Evolutionary conservation across 257 asterid species (phyloP).

Genomic region (Verbena officinalis): DNA sequence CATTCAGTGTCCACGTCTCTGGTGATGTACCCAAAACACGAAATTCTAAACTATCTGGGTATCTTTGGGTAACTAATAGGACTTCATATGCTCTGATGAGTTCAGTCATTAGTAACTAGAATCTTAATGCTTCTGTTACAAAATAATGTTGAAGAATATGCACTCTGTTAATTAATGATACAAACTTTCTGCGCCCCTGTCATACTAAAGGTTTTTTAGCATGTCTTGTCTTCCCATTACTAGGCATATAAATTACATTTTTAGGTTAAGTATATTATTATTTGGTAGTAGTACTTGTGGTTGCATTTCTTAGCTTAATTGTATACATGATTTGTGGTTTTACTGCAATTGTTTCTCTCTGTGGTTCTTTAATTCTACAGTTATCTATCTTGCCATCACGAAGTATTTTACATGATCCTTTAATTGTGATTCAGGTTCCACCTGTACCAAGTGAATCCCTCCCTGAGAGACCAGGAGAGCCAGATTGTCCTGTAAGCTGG

Average conservation of each 20-base stretch:
- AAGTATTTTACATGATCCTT: conserved; percentile 22
- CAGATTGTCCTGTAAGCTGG: conserved; percentile 93
- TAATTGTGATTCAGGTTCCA: conserved; percentile 65
- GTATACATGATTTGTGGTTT: neutral
- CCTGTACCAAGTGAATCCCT: conserved; percentile 61
- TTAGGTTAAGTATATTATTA: neutral
- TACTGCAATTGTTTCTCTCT: conserved; percentile 16
- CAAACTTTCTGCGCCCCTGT: neutral
- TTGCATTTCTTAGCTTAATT: conserved; percentile 11
- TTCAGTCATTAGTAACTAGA: neutral
- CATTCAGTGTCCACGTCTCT: conserved; percentile 6
- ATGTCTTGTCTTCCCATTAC: conserved; percentile 16
- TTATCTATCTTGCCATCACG: conserved; percentile 6
- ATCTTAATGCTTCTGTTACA: neutral
- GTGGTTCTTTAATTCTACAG: neutral
- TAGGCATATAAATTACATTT: conserved; percentile 12
- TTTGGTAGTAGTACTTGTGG: neutral
- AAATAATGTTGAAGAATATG: neutral
- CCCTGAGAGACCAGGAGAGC: conserved; percentile 90
- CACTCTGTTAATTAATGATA: neutral
- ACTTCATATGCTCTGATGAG: neutral
- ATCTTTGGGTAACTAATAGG: neutral
- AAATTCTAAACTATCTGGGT: neutral
- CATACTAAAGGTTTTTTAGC: conserved; percentile 6
- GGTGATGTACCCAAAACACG: neutral